phyloP scores from a whole-genome alignment of 495 filamentous ascomycete genomes.

The Xylaria bambusicola region DNA sequence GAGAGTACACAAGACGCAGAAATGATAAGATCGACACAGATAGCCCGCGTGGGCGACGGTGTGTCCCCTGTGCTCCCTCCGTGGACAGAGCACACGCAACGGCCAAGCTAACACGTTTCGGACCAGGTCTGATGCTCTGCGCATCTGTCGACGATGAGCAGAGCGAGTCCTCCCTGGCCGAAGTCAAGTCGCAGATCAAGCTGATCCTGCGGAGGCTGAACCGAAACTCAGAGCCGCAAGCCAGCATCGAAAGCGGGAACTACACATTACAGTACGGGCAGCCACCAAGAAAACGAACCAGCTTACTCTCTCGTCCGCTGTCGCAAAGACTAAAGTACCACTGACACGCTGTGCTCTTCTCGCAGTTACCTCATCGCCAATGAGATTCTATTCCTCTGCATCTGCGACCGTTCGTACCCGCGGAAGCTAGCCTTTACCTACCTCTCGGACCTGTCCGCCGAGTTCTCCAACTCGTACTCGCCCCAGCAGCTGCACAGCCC shows the following conservation, averaged over 20 bases:
- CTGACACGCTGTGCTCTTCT: background rate
- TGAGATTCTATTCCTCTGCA: conserved; percentile 85
- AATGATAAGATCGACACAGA: conserved; percentile 96
- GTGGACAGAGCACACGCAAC: background rate
- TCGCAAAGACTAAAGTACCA: background rate
- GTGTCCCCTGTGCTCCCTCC: conserved; percentile 24
- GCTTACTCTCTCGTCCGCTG: background rate
- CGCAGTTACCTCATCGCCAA: conserved; percentile 80
- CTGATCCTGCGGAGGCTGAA: conserved; percentile 84
- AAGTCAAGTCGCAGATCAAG: conserved; percentile 89
- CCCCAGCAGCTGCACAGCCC: conserved; percentile 69
- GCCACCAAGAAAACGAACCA: background rate
- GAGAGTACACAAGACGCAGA: conserved; percentile 20
- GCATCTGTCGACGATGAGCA: conserved; percentile 91
- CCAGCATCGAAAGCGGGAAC: conserved; percentile 80
- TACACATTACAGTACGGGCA: conserved; percentile 80
- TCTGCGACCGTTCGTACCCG: conserved; percentile 90
- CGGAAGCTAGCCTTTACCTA: conserved; percentile 99
- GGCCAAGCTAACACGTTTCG: conserved; percentile 22
- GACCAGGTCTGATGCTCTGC: conserved; percentile 83
- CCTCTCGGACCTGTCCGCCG: conserved; percentile 84
- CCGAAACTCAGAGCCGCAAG: conserved; percentile 85
- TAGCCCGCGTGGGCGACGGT: conserved; percentile 86
- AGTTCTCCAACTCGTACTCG: conserved; percentile 88
- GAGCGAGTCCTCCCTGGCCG: conserved; percentile 73